Conservation (phyloP, 192 early-diverging fungal genomes). For the Linnemannia exigua region DNA sequence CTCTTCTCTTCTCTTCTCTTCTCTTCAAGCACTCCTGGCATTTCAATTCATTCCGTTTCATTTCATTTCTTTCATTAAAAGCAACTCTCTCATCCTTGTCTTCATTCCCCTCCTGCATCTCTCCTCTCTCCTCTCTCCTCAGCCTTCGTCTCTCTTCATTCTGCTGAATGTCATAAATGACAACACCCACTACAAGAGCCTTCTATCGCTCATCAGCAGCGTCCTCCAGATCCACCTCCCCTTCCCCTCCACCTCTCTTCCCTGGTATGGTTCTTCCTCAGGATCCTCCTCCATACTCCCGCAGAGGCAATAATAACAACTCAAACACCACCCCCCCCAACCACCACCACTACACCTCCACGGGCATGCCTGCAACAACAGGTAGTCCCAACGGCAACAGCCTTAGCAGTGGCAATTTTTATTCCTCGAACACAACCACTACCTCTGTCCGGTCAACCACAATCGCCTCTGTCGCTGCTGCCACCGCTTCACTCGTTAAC, state of each 20-base stretch:
- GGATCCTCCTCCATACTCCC: constrained; percentile 54
- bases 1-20: background rate
- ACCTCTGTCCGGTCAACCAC: constrained; percentile 44
- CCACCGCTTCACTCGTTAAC: constrained; percentile 34
- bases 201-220: constrained; percentile 58
- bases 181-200: constrained; percentile 34
- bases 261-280: constrained; percentile 55
- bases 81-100: too few species aligned
- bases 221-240: constrained; percentile 57
- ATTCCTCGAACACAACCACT: constrained; percentile 30
- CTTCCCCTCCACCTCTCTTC: constrained; percentile 52
- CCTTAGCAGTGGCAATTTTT: constrained; percentile 54
- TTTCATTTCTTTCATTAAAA: background rate
- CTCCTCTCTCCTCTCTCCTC: background rate
- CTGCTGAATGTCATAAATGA: constrained; percentile 49
- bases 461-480: constrained; percentile 38
- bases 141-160: background rate
- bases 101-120: background rate
- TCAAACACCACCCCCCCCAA: background rate
- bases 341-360: constrained; percentile 14
- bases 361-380: constrained; percentile 10
- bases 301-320: constrained; percentile 28
- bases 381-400: constrained; percentile 37
- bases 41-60: background rate
- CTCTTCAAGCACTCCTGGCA: too few species aligned